Conservation (phyloP, 2,329 filamentous ascomycete genomes). For the Catunica adiposa region DNA sequence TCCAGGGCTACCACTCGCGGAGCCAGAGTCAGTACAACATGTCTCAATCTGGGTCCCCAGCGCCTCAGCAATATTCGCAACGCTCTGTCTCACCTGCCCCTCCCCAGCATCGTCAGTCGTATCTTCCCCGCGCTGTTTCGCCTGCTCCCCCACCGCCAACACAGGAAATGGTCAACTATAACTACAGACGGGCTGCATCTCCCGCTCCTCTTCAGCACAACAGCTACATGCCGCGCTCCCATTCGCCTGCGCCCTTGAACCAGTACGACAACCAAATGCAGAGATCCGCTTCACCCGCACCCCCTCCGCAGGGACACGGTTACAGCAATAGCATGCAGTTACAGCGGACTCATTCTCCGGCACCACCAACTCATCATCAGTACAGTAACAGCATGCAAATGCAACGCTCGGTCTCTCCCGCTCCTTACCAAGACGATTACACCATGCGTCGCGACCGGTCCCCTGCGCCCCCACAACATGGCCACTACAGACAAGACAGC, state of each 20-base stretch:
- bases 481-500: constrained; percentile 20
- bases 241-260: constrained; percentile 19
- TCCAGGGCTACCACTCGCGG: constrained; percentile 18
- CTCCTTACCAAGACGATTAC: constrained; percentile 18
- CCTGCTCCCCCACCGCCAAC: constrained; percentile 21
- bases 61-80: constrained; percentile 17
- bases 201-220: constrained; percentile 12
- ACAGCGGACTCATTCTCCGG: constrained; percentile 12
- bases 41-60: constrained; percentile 20
- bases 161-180: constrained; percentile 12
- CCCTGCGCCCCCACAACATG: constrained; percentile 6
- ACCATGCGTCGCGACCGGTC: constrained; percentile 16
- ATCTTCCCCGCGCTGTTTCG: constrained; percentile 23
- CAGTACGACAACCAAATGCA: constrained; percentile 17
- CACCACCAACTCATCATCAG: constrained; percentile 7
- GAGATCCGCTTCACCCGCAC: constrained; percentile 25
- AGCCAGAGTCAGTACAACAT: constrained; percentile 14
- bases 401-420: constrained; percentile 16
- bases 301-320: constrained; percentile 20
- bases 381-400: constrained; percentile 6
- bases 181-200: constrained; percentile 17
- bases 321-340: constrained; percentile 13
- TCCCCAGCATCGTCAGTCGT: constrained; percentile 17
- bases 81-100: constrained; percentile 21
- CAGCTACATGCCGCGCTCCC: constrained; percentile 10